Evolutionary conservation across 768 basidiomycete genomes (phyloP).

Genomic region (Coprinopsis marcescibilis): DNA sequence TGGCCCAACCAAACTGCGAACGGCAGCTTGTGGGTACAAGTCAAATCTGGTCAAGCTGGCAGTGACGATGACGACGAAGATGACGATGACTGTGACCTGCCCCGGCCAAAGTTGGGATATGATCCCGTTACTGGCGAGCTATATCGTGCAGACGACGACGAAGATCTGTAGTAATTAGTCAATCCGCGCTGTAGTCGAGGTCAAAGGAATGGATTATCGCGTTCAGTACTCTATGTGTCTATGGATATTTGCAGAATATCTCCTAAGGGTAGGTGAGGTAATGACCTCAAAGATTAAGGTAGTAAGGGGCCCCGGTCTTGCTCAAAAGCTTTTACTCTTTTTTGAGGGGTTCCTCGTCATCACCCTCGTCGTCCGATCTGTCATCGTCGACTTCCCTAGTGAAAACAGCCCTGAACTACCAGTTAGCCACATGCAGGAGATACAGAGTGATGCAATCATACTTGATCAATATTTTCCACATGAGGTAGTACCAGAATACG

Average conservation of each 20-base stretch:
- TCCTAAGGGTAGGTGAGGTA: too few relatives aligned
- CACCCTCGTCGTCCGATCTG: slow-evolving; percentile 77
- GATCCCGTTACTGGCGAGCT: slow-evolving; percentile 8
- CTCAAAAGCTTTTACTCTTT: slow-evolving; percentile 17
- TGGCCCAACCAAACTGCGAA: slow-evolving; percentile 62
- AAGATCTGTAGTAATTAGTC: not conserved
- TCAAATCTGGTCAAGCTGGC: slow-evolving; percentile 57
- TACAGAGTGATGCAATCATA: slow-evolving; percentile 28
- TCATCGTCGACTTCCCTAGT: slow-evolving; percentile 53
- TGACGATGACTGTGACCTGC: slow-evolving; percentile 30
- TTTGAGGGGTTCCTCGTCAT: slow-evolving; percentile 52
- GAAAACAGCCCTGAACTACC: slow-evolving; percentile 43
- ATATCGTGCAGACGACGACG: slow-evolving; percentile 1
- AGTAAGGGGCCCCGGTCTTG: too few relatives aligned
- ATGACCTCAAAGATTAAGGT: too few relatives aligned
- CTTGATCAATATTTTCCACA: slow-evolving; percentile 72
- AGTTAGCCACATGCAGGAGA: slow-evolving; percentile 12
- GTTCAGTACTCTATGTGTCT: not conserved
- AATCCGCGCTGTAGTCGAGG: not conserved
- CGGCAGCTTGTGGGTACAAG: slow-evolving; percentile 46
- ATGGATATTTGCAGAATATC: not conserved
- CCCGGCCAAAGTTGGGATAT: slow-evolving; percentile 19
- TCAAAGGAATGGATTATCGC: not conserved
- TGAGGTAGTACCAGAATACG: slow-evolving; percentile 89
- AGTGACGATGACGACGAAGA: slow-evolving; percentile 39